Evolutionary conservation across 345 rosid genomes (phyloP), one percentile per base, ranked within the genome.

Genomic region (Combretum micranthum): DNA sequence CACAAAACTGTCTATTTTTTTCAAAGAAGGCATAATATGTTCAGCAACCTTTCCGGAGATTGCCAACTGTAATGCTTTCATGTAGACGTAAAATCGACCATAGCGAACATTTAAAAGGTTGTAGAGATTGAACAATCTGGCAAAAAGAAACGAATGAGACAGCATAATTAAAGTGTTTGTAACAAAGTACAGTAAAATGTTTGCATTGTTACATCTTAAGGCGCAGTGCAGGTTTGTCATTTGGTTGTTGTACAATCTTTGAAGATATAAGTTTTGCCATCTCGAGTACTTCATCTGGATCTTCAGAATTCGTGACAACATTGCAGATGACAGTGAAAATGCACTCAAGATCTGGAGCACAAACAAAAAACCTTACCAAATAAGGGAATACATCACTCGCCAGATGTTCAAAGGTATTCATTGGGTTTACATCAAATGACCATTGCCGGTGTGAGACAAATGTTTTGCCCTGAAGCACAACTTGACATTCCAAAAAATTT

Each of bases 111-210:
- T 87, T 80, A 94, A 66, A 46, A 94, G 83, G 74, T 87, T 94
- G 73, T 85, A 94, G 50, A 94, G 85, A 77, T 81, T 90, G 77
- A 94, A 94, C 80, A 94, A 83, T 69, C 99, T 90, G 84, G 22
- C n/a, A 75, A 67, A 20, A 53, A 37, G n/a, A 68, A 42, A 53
- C 21, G 44, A 63, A 32, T 56, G 32, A 65, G 56, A 68, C 37
- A 43, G 52, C 12, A 64, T 39, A 18, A 46, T 16, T 21, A 46
- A 5, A 13, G 7, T 60, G 12, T 61, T 43, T 39, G 26, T 21
- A 50, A 61, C 61, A 45, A 48, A 37, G 13, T 48, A 59, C 10
- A 37, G 44, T 49, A 45, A 20, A 50, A 32, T 32, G 39, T 32
- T 32, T 32, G 37, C 13, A 15, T 51, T 14, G 42, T 68, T 87